These are phyloP conservation scores for Solanum ossicruentum DNA, from an alignment of 257 asterid genomes.

Conservation along the genomic window DNA sequence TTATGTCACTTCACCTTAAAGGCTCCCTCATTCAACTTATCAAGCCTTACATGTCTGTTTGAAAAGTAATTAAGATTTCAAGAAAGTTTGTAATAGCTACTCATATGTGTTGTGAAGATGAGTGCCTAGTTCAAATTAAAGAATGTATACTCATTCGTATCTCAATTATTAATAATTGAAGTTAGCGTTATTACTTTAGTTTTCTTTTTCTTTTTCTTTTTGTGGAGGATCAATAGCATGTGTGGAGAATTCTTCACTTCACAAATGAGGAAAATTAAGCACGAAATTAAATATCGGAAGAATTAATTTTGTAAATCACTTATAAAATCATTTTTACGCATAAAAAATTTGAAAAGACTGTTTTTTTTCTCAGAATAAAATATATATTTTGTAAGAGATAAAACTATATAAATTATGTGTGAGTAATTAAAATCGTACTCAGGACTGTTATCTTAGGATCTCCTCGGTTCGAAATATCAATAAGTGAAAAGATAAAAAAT, in stretches of 20 bases:
- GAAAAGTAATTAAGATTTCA: background rate
- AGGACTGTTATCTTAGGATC: too few relatives aligned
- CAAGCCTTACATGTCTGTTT: constrained; percentile 11
- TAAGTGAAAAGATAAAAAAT: too few relatives aligned
- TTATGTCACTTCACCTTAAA: constrained; percentile 73
- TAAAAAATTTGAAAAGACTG: too few relatives aligned
- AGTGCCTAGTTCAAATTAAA: background rate
- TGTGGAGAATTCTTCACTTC: background rate
- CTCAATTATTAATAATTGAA: background rate
- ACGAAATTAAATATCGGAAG: background rate
- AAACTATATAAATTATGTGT: too few relatives aligned
- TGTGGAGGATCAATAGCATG: too few relatives aligned
- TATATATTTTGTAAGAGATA: too few relatives aligned
- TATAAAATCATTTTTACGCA: too few relatives aligned
- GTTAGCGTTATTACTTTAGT: background rate
- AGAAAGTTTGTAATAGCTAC: background rate
- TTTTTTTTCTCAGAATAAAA: too few relatives aligned
- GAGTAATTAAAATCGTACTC: too few relatives aligned
- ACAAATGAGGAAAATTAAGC: background rate
- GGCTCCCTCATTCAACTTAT: constrained; percentile 45
- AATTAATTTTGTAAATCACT: too few relatives aligned
- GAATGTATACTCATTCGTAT: background rate
- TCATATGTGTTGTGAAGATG: background rate
- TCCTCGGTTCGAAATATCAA: too few relatives aligned
- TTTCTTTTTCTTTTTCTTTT: background rate